Evolutionary conservation across 306 rosid species (phyloP).

Genomic region (Vigna unguiculata): DNA sequence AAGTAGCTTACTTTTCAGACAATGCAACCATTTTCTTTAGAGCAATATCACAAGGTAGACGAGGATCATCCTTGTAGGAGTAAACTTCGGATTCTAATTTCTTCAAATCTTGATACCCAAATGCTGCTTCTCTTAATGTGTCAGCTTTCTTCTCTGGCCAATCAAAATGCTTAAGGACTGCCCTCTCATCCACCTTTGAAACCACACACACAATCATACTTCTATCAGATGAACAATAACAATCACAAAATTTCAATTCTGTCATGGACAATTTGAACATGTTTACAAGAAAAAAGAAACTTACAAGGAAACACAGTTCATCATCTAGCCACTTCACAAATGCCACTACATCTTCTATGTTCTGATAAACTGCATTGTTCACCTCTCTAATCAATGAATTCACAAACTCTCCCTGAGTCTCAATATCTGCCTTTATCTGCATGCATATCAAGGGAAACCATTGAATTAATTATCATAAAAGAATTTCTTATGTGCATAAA

Average conservation of each 20-base stretch:
- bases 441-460: constrained; percentile 49
- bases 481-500: not conserved
- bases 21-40: constrained; percentile 89
- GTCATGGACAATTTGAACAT: not conserved
- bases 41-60: constrained; percentile 81
- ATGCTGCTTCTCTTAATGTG: constrained; percentile 94
- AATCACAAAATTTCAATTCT: constrained; percentile 3
- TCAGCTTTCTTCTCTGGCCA: constrained; percentile 99
- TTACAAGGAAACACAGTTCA: constrained; percentile 98
- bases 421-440: constrained; percentile 95
- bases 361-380: constrained; percentile 81
- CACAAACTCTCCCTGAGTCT: constrained; percentile 97
- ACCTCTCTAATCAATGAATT: constrained; percentile 93
- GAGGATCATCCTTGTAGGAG: constrained; percentile 76
- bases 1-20: constrained; percentile 80
- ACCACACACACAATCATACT: not conserved
- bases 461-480: not conserved
- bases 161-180: constrained; percentile 92
- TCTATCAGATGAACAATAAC: too few species aligned
- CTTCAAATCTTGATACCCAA: constrained; percentile 86
- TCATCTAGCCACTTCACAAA: constrained; percentile 99
- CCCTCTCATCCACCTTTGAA: constrained; percentile 93
- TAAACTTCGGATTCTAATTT: constrained; percentile 87
- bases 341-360: constrained; percentile 90
- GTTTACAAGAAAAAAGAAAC: constrained; percentile 32